Evolutionary conservation across 1,139 yeast species (phyloP), one percentile per base, ranked within the genome.

Genomic region (Sugiyamaella neomexicana): DNA sequence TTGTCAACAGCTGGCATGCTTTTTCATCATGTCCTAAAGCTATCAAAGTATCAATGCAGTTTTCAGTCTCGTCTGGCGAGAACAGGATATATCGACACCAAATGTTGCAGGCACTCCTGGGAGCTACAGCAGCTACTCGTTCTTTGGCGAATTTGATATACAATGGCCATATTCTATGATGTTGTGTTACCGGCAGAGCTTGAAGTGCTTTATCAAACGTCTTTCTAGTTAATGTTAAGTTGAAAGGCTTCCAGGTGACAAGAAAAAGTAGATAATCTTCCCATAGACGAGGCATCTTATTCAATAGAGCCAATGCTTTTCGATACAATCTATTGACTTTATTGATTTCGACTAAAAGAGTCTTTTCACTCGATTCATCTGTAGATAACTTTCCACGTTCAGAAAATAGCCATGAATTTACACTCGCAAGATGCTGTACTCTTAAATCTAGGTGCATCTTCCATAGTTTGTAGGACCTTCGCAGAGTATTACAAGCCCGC

Each of bases 401-500:
- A 20, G 41, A 34, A n/a, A 36, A 38, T n/a, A 45, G 20, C 41
- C 41, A 36, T n/a, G 36, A 25, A 32, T 45, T 13, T 29, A 25
- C 9, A 7, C 9, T 34, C 10, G 15, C 15, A 20, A 72, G 52
- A 3, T 69, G 59, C 12, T 63, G 65, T 1, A 72, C 61, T 31
- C 84, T 65, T 23, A 78, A 61, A 31, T 75, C 77, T 32, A 84
- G 63, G 60, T 82, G 83, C n/a, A 67, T 45, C 54, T 69, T 67
- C 90, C 90, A 85, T 43, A 86, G 65, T 60, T 80, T 78, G 61
- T 76, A 76, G 0, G 83, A 77, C 39, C 80, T 65, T n/a, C 78
- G 78, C 23, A 83, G 65, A 10, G 69, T 65, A 6, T 62, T 58
- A 7, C 82, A 77, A 0, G 88, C 85, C 54, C 93, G 71, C 55